These are phyloP conservation scores for Phytophthora pseudosyringae DNA, from an alignment of 352 stramenopile species.

Conservation along the genomic window DNA sequence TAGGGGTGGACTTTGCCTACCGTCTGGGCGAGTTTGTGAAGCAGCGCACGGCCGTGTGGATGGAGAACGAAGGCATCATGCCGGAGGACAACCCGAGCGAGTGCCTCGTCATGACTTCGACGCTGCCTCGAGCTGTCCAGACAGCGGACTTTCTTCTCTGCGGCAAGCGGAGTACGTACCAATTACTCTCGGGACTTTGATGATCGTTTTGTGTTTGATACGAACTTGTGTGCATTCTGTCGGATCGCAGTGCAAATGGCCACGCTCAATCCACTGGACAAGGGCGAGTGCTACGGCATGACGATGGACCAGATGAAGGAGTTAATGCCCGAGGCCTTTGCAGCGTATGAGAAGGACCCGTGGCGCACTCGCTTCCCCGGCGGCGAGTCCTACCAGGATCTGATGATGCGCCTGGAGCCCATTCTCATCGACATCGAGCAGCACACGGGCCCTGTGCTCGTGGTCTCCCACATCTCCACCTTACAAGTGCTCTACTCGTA, in stretches of 20 bases:
- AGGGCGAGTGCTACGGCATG: conserved; percentile 87
- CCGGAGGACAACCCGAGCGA: conserved; percentile 53
- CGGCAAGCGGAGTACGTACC: conserved; percentile 52
- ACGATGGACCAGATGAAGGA: conserved; percentile 87
- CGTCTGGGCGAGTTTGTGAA: conserved; percentile 93
- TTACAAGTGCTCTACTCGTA: conserved; percentile 90
- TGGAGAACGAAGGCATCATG: conserved; percentile 49
- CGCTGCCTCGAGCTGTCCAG: conserved; percentile 78
- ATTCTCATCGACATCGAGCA: conserved; percentile 94
- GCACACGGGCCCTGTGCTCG: conserved; percentile 81
- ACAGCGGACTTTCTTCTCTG: conserved; percentile 67
- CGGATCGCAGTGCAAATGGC: conserved; percentile 68
- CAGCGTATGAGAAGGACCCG: conserved; percentile 71
- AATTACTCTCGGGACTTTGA: neutral
- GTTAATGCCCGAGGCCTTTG: conserved; percentile 66
- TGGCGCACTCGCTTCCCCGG: conserved; percentile 87
- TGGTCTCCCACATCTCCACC: conserved; percentile 89
- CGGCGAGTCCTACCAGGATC: conserved; percentile 94
- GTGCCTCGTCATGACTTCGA: conserved; percentile 80
- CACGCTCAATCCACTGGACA: conserved; percentile 85
- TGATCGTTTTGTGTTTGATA: conserved; percentile 1
- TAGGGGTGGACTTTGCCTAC: conserved; percentile 93
- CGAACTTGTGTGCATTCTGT: conserved; percentile 13
- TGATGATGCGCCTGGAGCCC: conserved; percentile 92
- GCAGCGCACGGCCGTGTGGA: conserved; percentile 66